Evolutionary conservation across 2,329 filamentous ascomycete genomes (phyloP).

Genomic region (Clarireedia sp.): DNA sequence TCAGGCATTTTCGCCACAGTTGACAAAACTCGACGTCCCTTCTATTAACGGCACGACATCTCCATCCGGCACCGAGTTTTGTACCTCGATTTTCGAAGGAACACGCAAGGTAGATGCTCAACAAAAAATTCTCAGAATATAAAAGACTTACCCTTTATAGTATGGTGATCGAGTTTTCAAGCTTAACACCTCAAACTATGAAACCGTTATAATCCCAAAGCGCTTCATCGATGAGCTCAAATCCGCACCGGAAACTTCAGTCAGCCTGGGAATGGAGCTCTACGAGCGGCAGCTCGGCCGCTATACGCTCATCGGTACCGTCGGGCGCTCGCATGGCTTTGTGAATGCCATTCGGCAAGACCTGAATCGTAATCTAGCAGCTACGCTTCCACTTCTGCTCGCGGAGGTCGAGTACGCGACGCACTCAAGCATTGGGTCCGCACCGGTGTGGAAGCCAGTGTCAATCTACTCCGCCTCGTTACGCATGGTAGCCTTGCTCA

Average conservation of each 20-base stretch:
- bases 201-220: not conserved
- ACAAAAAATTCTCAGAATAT: not conserved
- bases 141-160: not conserved
- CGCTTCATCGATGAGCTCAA: not conserved
- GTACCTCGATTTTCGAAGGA: not conserved
- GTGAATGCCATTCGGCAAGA: conserved; percentile 16
- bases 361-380: conserved; percentile 19
- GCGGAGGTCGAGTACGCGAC: conserved; percentile 19
- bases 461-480: conserved; percentile 28
- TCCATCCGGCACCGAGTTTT: not conserved
- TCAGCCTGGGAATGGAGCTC: not conserved
- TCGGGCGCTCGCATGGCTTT: no score
- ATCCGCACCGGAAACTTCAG: not conserved
- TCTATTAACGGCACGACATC: not conserved
- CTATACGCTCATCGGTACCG: not conserved
- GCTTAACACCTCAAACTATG: not conserved
- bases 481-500: conserved; percentile 33
- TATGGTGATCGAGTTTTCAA: not conserved
- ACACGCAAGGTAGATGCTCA: not conserved
- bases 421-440: conserved; percentile 14
- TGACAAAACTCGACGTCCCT: not conserved
- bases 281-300: not conserved
- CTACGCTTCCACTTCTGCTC: conserved; percentile 16
- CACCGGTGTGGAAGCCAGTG: conserved; percentile 28
- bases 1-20: not conserved